Evolutionary conservation across 129 eudicot species (phyloP).

Genomic region (Chrysanthemum makinoi): DNA sequence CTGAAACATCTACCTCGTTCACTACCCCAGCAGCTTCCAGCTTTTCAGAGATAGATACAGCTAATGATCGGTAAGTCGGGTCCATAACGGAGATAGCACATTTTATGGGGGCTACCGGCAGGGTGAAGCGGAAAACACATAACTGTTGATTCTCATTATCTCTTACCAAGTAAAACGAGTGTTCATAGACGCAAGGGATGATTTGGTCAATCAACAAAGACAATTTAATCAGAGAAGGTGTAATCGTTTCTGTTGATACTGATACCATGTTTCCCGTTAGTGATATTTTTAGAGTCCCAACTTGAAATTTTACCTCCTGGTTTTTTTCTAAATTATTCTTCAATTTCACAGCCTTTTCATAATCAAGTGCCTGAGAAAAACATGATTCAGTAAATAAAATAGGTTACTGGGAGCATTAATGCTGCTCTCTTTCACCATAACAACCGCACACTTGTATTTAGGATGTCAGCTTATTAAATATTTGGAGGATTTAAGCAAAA

Average conservation of each 20-base stretch:
- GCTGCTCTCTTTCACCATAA: too few species aligned
- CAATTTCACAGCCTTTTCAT: conserved; percentile 65
- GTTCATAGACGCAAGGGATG: conserved; percentile 75
- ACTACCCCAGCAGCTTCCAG: too few species aligned
- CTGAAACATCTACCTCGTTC: too few species aligned
- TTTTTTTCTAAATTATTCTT: conserved; percentile 63
- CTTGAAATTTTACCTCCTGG: conserved; percentile 64
- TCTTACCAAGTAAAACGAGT: conserved; percentile 64
- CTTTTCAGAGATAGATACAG: conserved; percentile 43
- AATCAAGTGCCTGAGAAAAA: too few species aligned
- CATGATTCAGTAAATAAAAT: too few species aligned
- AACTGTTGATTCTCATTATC: conserved; percentile 71
- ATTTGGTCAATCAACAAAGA: conserved; percentile 80
- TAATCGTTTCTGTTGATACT: conserved; percentile 63
- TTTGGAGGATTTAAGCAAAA: too few species aligned
- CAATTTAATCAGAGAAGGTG: conserved; percentile 79
- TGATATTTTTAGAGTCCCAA: conserved; percentile 56
- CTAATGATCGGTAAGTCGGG: conserved; percentile 63
- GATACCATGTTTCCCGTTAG: conserved; percentile 60
- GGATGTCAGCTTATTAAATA: too few species aligned
- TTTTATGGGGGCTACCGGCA: conserved; percentile 77
- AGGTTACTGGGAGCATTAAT: not conserved
- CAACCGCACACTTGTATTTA: too few species aligned
- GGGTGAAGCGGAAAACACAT: conserved; percentile 67
- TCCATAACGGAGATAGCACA: conserved; percentile 76